Base-by-base conservation (phyloP, 2,329 filamentous ascomycete species). In the Diaporthe aspalathi region DNA sequence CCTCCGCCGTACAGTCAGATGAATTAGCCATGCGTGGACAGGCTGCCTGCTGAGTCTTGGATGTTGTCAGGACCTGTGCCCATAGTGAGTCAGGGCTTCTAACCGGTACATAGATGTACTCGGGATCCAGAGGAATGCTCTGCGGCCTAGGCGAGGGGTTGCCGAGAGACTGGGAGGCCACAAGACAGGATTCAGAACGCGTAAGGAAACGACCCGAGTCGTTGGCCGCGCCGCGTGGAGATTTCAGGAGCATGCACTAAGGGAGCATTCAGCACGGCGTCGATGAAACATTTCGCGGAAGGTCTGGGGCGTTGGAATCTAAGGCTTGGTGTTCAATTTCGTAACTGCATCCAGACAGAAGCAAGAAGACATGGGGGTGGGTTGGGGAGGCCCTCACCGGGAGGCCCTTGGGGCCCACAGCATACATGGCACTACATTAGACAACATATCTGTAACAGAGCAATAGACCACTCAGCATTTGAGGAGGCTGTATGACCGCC, bases 1-100 rank as follows among this genome's bases (percentile, higher is more conserved):
- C 72, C 67, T 24, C 72, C 72, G 52, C 70, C 72, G 20, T 76
- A 76, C 53, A 70, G 70, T 47, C 66, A 65, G 65, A 35, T 47
- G 27, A 22, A 24, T 43, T 54, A 63, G 22, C 22, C 43, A 22
- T 11, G 16, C 14, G 6, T 7, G 16, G 2, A 16, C 16, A 7
- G 22, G 22, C 47, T 22, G 22, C 11, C n/a, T 29, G 35, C 24
- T 2, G n/a, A n/a, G 22, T 52, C n/a, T 22, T 20, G 6, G n/a
- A 24, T 22, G 22, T 17, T 43, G 32, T 14, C n/a, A 56, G 17
- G 11, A 22, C 14, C 47, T 50, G 2, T 38, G 35, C 35, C 35
- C 6, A 38, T 5, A 8, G 9, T 12, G 12, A 9, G 6, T 12
- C 6, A 38, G 35, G 35, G 17, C 40, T 24, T 20, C 7, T 60